Base-by-base conservation (phyloP, 306 rosid species). In the Prunus mume region DNA sequence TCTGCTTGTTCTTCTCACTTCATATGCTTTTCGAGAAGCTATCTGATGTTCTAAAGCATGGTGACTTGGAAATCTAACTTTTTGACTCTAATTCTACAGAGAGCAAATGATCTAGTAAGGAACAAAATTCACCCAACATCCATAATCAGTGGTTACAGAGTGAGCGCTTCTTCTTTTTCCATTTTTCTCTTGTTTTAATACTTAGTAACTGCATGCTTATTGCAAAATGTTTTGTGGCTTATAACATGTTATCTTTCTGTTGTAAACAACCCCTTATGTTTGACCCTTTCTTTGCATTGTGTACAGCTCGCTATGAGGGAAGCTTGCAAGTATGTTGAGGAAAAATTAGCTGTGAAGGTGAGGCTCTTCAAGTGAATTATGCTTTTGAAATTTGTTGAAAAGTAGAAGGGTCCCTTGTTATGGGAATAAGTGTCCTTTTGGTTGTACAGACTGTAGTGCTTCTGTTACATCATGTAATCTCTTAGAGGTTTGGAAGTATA, bases 71-170 rank as follows among this genome's bases (percentile, higher is more conserved):
- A 55, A 47, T 30, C 30, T 18, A 38, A 28, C 69, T 13, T 22
- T 72, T 17, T 65, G 46, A 9, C 65, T 19, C 20, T 69, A 20
- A 28, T 78, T 73, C 12, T 75, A 84, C 87, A 94, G 95, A 88
- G 99, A 85, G 98, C 98, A 15, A 96, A 96, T 87, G 99, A 91
- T 70, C 91, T 96, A 68, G 98, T 96, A 69, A 88, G 97, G 85
- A 91, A 96, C 82, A 91, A 96, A 80, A 92, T 96, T 83, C 99
- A 96, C 70, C 98, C 99, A 11, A 96, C 97, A 51, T 96, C 99
- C n/a, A 92, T 96, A 69, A 96, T 96, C 76, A 89, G 99, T 65
- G 98, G 99, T 64, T 96, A 86, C 82, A 90, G 98, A 76, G 99
- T 92, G 69, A 82, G 90, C 76, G 4, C 22, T 10, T n/a, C 12